phyloP scores from a whole-genome alignment of 192 early-diverging fungal genomes.

The Backusella circina region DNA sequence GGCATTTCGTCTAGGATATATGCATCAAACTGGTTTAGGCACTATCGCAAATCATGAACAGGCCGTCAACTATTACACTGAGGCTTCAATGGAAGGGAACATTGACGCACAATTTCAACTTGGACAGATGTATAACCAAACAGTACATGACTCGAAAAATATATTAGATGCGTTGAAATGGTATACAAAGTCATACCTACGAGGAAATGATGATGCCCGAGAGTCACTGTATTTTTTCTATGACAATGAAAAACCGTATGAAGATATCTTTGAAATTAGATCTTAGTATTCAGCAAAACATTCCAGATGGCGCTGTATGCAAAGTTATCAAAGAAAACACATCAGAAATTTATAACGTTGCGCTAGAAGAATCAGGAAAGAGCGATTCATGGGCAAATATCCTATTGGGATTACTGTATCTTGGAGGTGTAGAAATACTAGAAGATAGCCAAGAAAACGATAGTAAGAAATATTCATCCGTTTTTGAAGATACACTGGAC shows the following conservation, averaged over 20 bases:
- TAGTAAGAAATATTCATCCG: not conserved
- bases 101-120: not conserved
- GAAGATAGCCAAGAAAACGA: not conserved
- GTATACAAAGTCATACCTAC: not conserved
- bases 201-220: not conserved
- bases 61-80: not conserved
- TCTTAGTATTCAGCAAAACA: too few species aligned
- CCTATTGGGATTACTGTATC: not conserved
- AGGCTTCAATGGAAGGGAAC: not conserved
- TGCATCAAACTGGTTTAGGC: not conserved
- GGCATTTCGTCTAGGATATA: not conserved
- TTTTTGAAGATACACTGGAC: not conserved
- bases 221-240: not conserved
- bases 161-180: not conserved
- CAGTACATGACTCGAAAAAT: not conserved
- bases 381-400: not conserved
- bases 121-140: not conserved
- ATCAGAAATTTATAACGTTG: not conserved
- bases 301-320: not conserved
- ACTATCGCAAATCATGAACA: not conserved
- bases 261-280: not conserved
- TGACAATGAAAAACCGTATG: not conserved
- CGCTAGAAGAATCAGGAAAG: not conserved
- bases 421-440: not conserved
- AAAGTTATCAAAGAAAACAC: not conserved